Evolutionary conservation across 2,329 filamentous ascomycete species (phyloP).

Genomic region (Aureobasidium leucospermi): DNA sequence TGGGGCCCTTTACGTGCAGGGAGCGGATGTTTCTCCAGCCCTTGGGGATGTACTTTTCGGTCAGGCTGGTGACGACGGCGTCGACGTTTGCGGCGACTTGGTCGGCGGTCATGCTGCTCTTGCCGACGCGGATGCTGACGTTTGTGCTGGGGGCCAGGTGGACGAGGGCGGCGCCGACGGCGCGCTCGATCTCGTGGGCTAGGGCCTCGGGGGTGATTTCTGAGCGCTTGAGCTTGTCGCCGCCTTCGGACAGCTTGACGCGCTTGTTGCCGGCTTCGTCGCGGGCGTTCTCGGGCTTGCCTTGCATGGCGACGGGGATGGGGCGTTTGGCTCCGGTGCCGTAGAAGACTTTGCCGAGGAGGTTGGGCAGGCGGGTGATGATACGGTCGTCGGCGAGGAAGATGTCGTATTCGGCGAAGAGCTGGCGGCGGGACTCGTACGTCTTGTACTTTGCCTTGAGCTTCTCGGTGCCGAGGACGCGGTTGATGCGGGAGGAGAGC

Average conservation of each 20-base stretch:
- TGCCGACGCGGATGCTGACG: constrained; percentile 72
- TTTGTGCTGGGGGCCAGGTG: constrained; percentile 72
- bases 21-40: constrained; percentile 81
- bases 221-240: constrained; percentile 30
- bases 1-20: constrained; percentile 84
- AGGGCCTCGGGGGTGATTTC: constrained; percentile 58
- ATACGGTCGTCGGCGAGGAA: constrained; percentile 92
- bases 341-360: constrained; percentile 90
- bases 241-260: constrained; percentile 34
- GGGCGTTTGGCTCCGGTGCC: constrained; percentile 75
- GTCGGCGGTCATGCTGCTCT: constrained; percentile 64
- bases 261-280: constrained; percentile 48
- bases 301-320: constrained; percentile 68
- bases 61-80: constrained; percentile 60
- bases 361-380: constrained; percentile 60
- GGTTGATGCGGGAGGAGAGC: constrained; percentile 41
- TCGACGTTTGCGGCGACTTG: constrained; percentile 75
- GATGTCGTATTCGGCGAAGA: constrained; percentile 79
- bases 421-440: constrained; percentile 79
- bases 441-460: constrained; percentile 83
- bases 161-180: constrained; percentile 69
- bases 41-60: constrained; percentile 74
- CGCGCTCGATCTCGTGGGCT: constrained; percentile 70
- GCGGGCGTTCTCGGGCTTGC: constrained; percentile 34
- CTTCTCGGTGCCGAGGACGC: constrained; percentile 74